Percentiles rank a stretch among this genome's conserved stretches.
phyloP scores from a whole-genome alignment of 306 rosid genomes.

The Prosopis cineraria region DNA sequence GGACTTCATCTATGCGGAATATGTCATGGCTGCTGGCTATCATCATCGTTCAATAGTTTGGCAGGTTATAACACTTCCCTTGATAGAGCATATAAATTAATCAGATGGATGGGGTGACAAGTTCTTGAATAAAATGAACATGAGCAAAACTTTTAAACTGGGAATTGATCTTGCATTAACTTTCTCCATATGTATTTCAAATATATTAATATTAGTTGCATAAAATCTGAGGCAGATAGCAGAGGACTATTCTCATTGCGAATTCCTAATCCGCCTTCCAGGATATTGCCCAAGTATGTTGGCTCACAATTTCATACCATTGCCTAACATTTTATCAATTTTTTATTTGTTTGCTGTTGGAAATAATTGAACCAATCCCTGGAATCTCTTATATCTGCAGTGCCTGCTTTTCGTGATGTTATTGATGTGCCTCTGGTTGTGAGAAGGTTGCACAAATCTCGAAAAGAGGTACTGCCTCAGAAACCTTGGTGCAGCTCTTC shows the following conservation, averaged over 20 bases:
- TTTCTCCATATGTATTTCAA: conserved; percentile 18
- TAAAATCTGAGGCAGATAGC: conserved; percentile 64
- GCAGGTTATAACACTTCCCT: conserved; percentile 66
- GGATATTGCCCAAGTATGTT: conserved; percentile 95
- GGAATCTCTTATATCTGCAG: conserved; percentile 44
- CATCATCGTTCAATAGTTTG: conserved; percentile 92
- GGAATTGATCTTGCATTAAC: conserved; percentile 6
- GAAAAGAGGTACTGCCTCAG: conserved; percentile 68
- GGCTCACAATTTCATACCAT: conserved; percentile 1
- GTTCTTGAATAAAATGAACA: background rate
- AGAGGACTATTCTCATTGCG: conserved; percentile 96
- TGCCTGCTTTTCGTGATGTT: conserved; percentile 95
- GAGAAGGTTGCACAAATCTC: conserved; percentile 86
- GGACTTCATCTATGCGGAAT: conserved; percentile 99
- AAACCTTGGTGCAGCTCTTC: conserved; percentile 31
- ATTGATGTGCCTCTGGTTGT: conserved; percentile 95
- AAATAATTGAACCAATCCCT: conserved; percentile 19
- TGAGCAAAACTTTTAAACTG: conserved; percentile 11
- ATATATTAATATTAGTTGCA: conserved; percentile 28
- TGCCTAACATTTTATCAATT: conserved; percentile 19
- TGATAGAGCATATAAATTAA: conserved; percentile 20
- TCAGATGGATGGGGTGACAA: background rate
- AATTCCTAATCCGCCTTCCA: conserved; percentile 94
- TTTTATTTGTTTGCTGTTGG: background rate
- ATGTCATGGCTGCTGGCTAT: conserved; percentile 95